A percentile compares a stretch with the other conserved stretches of the same genome.
Conservation (phyloP, 768 basidiomycete genomes). For the Suillus sp. region DNA sequence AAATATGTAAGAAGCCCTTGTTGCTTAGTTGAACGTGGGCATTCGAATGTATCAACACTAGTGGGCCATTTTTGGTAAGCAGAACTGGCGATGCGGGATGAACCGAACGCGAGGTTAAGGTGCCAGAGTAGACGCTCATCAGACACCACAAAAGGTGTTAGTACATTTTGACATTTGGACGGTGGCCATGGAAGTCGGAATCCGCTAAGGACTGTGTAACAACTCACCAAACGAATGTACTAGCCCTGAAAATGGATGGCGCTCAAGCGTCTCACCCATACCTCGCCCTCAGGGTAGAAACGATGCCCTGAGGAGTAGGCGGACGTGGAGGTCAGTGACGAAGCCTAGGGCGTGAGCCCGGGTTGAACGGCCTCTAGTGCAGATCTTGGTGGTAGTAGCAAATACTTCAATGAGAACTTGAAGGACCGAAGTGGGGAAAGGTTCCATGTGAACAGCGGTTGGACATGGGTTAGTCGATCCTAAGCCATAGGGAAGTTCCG, state of each 20-base stretch:
- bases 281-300: constrained; percentile 63
- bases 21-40: constrained; percentile 52
- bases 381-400: constrained; percentile 90
- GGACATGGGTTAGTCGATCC: too few relatives aligned
- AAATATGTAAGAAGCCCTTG: constrained; percentile 63
- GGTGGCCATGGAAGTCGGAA: constrained; percentile 87
- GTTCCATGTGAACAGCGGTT: too few relatives aligned
- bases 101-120: constrained; percentile 77
- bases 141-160: constrained; percentile 86
- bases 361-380: constrained; percentile 79
- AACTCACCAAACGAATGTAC: constrained; percentile 90
- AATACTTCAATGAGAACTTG: constrained; percentile 87
- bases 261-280: constrained; percentile 86
- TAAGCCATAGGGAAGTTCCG: too few relatives aligned
- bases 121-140: constrained; percentile 83
- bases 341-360: constrained; percentile 76
- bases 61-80: constrained; percentile 76
- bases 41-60: constrained; percentile 72
- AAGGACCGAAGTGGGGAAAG: too few relatives aligned
- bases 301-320: constrained; percentile 62
- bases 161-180: constrained; percentile 88
- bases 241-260: constrained; percentile 92
- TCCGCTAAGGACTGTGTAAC: constrained; percentile 86
- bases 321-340: constrained; percentile 79
- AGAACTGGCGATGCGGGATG: constrained; percentile 74